These are phyloP conservation scores for Vanrija pseudolonga DNA, from an alignment of 1,284 basidiomycete species.

Conservation along the genomic window DNA sequence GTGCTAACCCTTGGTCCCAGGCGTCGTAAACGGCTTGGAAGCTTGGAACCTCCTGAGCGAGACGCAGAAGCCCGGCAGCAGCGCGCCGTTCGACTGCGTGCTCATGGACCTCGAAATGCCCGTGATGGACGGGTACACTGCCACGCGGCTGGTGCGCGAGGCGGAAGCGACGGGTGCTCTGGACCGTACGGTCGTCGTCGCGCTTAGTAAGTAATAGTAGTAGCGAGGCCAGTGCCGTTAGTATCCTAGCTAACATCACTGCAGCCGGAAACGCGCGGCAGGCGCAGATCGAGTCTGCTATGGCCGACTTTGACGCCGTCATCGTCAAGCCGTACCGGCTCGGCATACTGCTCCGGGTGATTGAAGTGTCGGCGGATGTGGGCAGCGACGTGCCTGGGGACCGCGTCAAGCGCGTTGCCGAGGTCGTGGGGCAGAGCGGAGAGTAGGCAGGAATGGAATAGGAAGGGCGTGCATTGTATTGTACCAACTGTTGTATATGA, in stretches of 20 bases:
- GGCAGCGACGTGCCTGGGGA: too few relatives aligned
- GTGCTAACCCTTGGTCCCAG: constrained; percentile 9
- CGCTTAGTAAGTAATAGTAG: constrained; percentile 14
- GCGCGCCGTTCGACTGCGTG: constrained; percentile 31
- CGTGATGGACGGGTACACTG: constrained; percentile 15
- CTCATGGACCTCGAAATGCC: constrained; percentile 49
- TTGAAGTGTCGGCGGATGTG: constrained; percentile 9
- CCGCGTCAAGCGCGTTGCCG: too few relatives aligned
- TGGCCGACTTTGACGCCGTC: constrained; percentile 34
- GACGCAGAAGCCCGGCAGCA: too few relatives aligned
- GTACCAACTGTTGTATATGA: too few relatives aligned
- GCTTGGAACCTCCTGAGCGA: constrained; percentile 30
- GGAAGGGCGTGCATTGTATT: too few relatives aligned
- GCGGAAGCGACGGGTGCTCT: not conserved
- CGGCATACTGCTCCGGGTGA: constrained; percentile 24
- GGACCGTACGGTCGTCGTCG: not conserved
- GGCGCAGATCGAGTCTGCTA: constrained; percentile 6
- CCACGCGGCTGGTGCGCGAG: constrained; percentile 2
- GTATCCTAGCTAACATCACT: too few relatives aligned
- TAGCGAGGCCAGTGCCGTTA: too few relatives aligned
- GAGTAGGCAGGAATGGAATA: too few relatives aligned
- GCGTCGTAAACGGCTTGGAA: constrained; percentile 49
- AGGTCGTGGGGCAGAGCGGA: too few relatives aligned
- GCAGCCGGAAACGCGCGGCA: constrained; percentile 7
- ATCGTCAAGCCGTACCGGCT: constrained; percentile 33